A percentile compares a stretch with the other conserved stretches of the same genome.
Evolutionary conservation across 2,329 filamentous ascomycete species (phyloP).

Genomic region (Ophiostoma ips): DNA sequence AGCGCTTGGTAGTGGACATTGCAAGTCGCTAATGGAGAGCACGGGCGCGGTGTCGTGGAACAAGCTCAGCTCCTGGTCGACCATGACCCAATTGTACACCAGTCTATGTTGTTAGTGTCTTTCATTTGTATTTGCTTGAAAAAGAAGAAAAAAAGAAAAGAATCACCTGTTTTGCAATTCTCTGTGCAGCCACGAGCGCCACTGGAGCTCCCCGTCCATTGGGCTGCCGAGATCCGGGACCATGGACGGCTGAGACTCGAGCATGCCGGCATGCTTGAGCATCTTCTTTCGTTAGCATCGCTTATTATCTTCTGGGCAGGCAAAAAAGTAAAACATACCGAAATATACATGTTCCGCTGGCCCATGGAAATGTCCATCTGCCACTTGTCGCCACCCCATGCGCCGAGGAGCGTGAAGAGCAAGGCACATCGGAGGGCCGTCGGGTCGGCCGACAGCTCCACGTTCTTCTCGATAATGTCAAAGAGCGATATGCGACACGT

Average conservation of each 20-base stretch:
- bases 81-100: constrained; percentile 63
- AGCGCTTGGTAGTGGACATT: constrained; percentile 46
- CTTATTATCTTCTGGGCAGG: background rate
- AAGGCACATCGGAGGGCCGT: constrained; percentile 51
- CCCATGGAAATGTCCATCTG: constrained; percentile 67
- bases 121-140: constrained; percentile 2
- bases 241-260: constrained; percentile 32
- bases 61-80: constrained; percentile 56
- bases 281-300: constrained; percentile 31
- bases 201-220: constrained; percentile 31
- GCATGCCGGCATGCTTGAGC: constrained; percentile 54
- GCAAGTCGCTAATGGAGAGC: constrained; percentile 51
- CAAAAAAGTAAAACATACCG: constrained; percentile 28
- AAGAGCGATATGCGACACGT: constrained; percentile 60
- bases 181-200: constrained; percentile 50
- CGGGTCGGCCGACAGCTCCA: constrained; percentile 52
- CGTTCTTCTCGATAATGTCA: constrained; percentile 58
- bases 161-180: constrained; percentile 39
- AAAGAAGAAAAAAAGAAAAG: constrained; percentile 22
- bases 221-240: constrained; percentile 26
- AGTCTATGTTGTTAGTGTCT: constrained; percentile 30
- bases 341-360: constrained; percentile 58
- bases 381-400: constrained; percentile 66
- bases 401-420: constrained; percentile 52
- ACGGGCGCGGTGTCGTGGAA: constrained; percentile 51